Base-by-base conservation (phyloP, 164 flowering plant species). In the Vitis labrusca region DNA sequence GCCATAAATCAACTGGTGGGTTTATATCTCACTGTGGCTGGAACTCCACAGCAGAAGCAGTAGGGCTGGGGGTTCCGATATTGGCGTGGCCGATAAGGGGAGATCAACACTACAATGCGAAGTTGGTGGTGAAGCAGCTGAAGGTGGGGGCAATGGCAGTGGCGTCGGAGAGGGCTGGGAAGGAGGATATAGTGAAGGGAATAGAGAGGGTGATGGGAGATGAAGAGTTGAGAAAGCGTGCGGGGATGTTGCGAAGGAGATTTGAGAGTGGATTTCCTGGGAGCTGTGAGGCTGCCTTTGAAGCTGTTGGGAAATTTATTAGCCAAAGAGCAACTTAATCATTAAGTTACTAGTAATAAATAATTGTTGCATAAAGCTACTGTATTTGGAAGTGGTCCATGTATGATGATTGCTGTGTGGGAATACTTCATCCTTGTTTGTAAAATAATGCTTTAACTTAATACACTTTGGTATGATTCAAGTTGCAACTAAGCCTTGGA, bases 61-160 rank as follows among this genome's bases (percentile, higher is more conserved):
- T 87, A 4, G 87, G 80, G 0, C 76, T 81, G 0, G 87, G 91
- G 8, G 82, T 85, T 23, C 86, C 89, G n/a, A 10, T 87, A 19
- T 65, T 87, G 67, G 78, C 84, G 3, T 87, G 91, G 89, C 91
- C 91, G 0, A 81, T 87, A 4, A 81, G 88, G 60, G 87, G 89
- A 2, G 89, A 85, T 64, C 86, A 85, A 61, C 70, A 50, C 59
- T 64, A 65, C 61, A 77, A 81, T 64, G 81, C 89, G 0, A 79
- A 81, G 67, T 58, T 83, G 72, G 61, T 83, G 51, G 81, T 74
- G 29, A 13, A 54, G n/a, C 67, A 82, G 54, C 73, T 79, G 27
- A 78, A 73, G 77, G 72, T 84, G 5, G 89, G 89, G 1, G 64
- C 49, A 51, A 67, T 68, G 77, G 58, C 83, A 23, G 59, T 57